These are phyloP conservation scores for Candida sonorensis DNA, from an alignment of 805 yeast species.

Conservation along the genomic window DNA sequence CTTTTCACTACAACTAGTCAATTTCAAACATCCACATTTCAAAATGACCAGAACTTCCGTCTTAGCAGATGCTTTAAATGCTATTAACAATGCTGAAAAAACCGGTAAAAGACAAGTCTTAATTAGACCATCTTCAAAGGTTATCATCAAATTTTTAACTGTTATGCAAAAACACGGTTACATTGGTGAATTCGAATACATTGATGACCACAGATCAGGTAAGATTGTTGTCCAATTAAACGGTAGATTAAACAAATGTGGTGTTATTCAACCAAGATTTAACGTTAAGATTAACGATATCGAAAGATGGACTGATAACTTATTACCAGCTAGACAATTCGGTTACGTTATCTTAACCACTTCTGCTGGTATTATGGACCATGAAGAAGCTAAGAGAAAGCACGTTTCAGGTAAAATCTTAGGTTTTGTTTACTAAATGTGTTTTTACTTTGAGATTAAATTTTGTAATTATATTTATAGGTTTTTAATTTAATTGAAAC, in stretches of 20 bases:
- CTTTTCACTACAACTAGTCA: too few relatives aligned
- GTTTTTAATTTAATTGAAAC: too few relatives aligned
- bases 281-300: conserved; percentile 92
- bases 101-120: conserved; percentile 98
- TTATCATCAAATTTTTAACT: conserved; percentile 91
- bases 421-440: conserved; percentile 86
- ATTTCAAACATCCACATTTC: too few relatives aligned
- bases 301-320: conserved; percentile 98
- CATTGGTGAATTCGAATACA: conserved; percentile 98
- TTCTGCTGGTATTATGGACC: conserved; percentile 99
- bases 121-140: conserved; percentile 98
- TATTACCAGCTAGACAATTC: conserved; percentile 98
- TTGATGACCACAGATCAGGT: conserved; percentile 98
- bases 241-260: conserved; percentile 98
- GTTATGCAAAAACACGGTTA: conserved; percentile 97
- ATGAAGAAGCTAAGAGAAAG: conserved; percentile 99
- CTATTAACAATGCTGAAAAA: conserved; percentile 98
- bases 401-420: conserved; percentile 98
- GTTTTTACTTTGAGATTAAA: too few relatives aligned
- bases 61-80: conserved; percentile 96
- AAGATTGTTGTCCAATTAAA: conserved; percentile 93
- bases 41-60: conserved; percentile 97
- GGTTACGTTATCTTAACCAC: conserved; percentile 98
- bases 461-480: too few relatives aligned
- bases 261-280: conserved; percentile 98